Base-by-base conservation (phyloP, 805 yeast species). In the Nakazawaea holstii region DNA sequence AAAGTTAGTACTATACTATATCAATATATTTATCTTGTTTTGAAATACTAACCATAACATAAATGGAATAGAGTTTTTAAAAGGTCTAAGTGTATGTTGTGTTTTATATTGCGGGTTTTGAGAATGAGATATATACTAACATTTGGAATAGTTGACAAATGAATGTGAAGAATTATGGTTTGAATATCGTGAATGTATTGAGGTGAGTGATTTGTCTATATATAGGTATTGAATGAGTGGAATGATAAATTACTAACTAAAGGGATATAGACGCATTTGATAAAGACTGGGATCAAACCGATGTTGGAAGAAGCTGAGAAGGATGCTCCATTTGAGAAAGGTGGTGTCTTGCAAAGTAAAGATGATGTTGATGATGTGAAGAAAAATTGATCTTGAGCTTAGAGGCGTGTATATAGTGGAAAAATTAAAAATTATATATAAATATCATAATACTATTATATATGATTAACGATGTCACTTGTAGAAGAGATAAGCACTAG, bases 91-190 rank as follows among this genome's bases (percentile, higher is more conserved):
- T 36, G 68, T 73, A 55, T 15, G 65, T 52, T 73, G 55, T 15
- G 65, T 52, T 8, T 26, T 11, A 6, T 31, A 17, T 5, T 17
- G 15, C 14, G 2, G 38, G 26, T n/a, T 35, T 35, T 35, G 10
- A 4, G 14, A 35, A n/a, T 8, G 24, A 20, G 3, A 20, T 20
- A 5, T 20, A 20, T 20, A 20, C 24, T 20, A 20, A 20, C 24
- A 5, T 3, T 3, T 20, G 24, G 24, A 20, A 20, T 5, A 78
- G 55, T 66, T 79, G 48, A 76, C 84, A 56, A 92, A 92, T 62
- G 97, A 92, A 66, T 94, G 99, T 66, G 84, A 87, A 46, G 92
- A 84, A 29, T 76, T 87, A 30, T 94, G 97, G 97, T 77, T 79
- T 49, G 83, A 80, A 46, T 94, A 94, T 65, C 87, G 87, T 56